Evolutionary conservation across 2,329 filamentous ascomycete species (phyloP).

Genomic region (Pestalotiopsis sp.): DNA sequence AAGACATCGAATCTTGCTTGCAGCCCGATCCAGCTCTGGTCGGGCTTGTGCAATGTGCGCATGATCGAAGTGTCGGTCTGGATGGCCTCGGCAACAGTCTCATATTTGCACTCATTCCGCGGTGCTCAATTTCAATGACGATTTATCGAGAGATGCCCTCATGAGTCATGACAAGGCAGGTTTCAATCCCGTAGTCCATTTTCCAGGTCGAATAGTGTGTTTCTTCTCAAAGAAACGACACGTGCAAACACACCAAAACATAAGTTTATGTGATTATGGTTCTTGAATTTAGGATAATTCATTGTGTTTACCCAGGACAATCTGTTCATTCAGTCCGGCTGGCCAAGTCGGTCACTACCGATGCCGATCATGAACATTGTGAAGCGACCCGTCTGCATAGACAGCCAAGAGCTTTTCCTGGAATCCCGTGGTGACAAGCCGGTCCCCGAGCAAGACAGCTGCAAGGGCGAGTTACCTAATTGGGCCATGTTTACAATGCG

Average conservation of each 20-base stretch:
- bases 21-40: background rate
- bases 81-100: constrained; percentile 1
- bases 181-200: background rate
- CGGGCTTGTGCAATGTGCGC: background rate
- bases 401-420: background rate
- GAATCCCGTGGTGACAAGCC: background rate
- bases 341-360: background rate
- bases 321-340: constrained; percentile 3
- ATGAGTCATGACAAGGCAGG: background rate
- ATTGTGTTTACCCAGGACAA: background rate
- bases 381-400: background rate
- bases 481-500: background rate
- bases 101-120: background rate
- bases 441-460: background rate
- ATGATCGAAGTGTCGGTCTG: background rate
- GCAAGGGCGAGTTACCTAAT: background rate
- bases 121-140: background rate
- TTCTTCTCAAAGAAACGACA: background rate
- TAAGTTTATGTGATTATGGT: background rate
- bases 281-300: constrained; percentile 8
- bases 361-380: constrained; percentile 1
- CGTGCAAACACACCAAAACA: background rate
- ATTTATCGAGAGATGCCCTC: background rate
- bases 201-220: background rate
- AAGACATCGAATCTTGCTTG: constrained; percentile 6